Base-by-base conservation (phyloP, 805 yeast genomes). In the Isabelozyma rhagii region DNA sequence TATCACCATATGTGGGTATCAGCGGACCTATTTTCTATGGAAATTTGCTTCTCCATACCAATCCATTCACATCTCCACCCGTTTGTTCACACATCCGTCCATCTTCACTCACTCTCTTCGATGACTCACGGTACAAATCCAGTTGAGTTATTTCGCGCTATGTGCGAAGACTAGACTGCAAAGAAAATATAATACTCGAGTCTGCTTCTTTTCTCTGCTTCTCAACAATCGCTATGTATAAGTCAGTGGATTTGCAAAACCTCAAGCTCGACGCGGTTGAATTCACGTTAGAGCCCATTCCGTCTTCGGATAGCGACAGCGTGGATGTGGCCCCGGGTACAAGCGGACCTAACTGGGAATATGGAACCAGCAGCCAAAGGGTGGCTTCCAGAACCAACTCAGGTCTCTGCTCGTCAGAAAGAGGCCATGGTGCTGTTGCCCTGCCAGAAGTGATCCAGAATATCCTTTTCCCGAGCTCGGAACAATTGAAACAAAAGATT, bases 381-480 rank as follows among this genome's bases (percentile, higher is more conserved):
- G 13, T 36, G 3, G 40, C 49, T 52, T n/a, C 36, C 25, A 21
- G 25, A 21, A 39, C 55, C 5, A 56, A 55, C 7, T 61, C 64
- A 0, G 63, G 64, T 3, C 51, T 60, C 15, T 54, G 58, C 41
- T 44, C 56, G 9, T 51, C 60, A 51, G 74, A 65, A 47, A 58
- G 61, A 41, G 75, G 75, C 8, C 66, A 67, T 21, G 61, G 66
- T 39, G 66, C 73, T 1, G 64, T 74, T 18, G 71, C 76, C 3
- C 76, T 70, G 52, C 80, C 81, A 0, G 78, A 74, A 50, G 71
- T 75, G 8, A 61, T 74, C 7, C 80, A 75, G 49, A 66, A 67
- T 44, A 64, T 64, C 43, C 51, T 76, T 29, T 68, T 62, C 44
- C 79, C 80, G 3, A 59, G 66, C 4, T 55, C 68, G 29, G 63